A percentile compares a stretch with the other conserved stretches of the same genome.
Evolutionary conservation across 495 filamentous ascomycete species (phyloP).

Genomic region (Coniosporium apollinis): DNA sequence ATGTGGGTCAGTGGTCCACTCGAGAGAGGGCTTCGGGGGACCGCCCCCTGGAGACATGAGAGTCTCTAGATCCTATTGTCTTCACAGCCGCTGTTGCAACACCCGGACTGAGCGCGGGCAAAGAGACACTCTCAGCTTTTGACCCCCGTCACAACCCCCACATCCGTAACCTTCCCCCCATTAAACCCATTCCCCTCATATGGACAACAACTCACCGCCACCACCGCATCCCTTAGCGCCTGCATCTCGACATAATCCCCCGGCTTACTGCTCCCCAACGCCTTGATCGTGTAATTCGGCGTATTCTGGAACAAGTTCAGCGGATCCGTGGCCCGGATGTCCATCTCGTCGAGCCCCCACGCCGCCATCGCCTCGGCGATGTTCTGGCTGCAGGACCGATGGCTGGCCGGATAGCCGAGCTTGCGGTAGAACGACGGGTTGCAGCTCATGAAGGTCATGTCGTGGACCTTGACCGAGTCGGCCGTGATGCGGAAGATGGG

Average conservation of each 20-base stretch:
- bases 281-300: constrained; percentile 24
- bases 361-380: constrained; percentile 21
- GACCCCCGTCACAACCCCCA: constrained; percentile 19
- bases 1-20: no score
- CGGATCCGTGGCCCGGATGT: constrained; percentile 19
- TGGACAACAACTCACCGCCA: constrained; percentile 23
- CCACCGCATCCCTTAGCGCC: constrained; percentile 21
- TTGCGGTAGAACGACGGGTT: constrained; percentile 22
- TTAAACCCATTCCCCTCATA: constrained; percentile 26
- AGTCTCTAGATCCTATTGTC: no score
- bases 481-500: constrained; percentile 17
- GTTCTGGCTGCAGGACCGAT: constrained; percentile 23
- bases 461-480: constrained; percentile 23
- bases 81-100: no score
- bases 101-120: no score
- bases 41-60: no score
- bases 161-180: constrained; percentile 23
- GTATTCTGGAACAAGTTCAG: constrained; percentile 27
- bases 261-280: constrained; percentile 17
- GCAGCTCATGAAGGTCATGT: constrained; percentile 29
- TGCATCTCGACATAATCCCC: constrained; percentile 26
- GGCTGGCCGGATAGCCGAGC: constrained; percentile 15
- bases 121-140: no score
- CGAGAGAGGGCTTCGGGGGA: no score
- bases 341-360: constrained; percentile 10